A percentile compares a stretch with the other conserved stretches of the same genome.
phyloP scores from a whole-genome alignment of 352 stramenopile species.

The Plasmopara viticola region DNA sequence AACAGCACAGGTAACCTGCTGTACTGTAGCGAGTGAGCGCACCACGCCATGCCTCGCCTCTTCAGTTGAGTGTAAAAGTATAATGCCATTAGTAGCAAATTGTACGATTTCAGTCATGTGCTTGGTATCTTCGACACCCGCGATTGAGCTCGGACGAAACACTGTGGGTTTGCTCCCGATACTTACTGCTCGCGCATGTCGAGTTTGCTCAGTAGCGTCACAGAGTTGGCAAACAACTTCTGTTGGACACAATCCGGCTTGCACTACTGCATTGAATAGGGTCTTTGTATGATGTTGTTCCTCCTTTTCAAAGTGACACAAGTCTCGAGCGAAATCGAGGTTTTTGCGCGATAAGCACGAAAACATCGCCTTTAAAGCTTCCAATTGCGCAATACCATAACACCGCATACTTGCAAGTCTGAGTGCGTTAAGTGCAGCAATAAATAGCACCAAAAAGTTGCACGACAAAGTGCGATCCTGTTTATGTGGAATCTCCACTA shows the following conservation, averaged over 20 bases:
- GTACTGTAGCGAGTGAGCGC: slow-evolving; percentile 28
- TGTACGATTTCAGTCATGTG: slow-evolving; percentile 34
- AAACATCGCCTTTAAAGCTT: slow-evolving; percentile 38
- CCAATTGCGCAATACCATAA: slow-evolving; percentile 24
- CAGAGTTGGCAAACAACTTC: slow-evolving; percentile 40
- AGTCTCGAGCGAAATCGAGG: slow-evolving; percentile 21
- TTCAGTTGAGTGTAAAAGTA: slow-evolving; percentile 45
- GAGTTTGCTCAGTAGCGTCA: slow-evolving; percentile 27
- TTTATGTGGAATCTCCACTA: slow-evolving; percentile 8
- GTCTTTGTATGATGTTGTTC: slow-evolving; percentile 4
- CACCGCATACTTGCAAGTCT: slow-evolving; percentile 36
- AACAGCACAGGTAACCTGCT: slow-evolving; percentile 31
- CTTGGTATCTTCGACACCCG: slow-evolving; percentile 18
- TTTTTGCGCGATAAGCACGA: slow-evolving; percentile 35
- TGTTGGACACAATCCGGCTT: slow-evolving; percentile 36
- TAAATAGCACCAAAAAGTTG: slow-evolving; percentile 23
- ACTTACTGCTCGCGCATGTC: slow-evolving; percentile 22
- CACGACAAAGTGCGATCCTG: slow-evolving; percentile 8
- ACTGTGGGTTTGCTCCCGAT: slow-evolving; percentile 11
- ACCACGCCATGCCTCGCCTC: slow-evolving; percentile 29
- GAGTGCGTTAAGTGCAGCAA: slow-evolving; percentile 27
- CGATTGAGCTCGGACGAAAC: slow-evolving; percentile 11
- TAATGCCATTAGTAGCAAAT: slow-evolving; percentile 40
- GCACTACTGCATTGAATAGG: slow-evolving; percentile 25
- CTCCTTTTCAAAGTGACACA: slow-evolving; percentile 10